These are phyloP conservation scores for Thymus quinquecostatus DNA, from an alignment of 257 asterid species.

Conservation along the genomic window DNA sequence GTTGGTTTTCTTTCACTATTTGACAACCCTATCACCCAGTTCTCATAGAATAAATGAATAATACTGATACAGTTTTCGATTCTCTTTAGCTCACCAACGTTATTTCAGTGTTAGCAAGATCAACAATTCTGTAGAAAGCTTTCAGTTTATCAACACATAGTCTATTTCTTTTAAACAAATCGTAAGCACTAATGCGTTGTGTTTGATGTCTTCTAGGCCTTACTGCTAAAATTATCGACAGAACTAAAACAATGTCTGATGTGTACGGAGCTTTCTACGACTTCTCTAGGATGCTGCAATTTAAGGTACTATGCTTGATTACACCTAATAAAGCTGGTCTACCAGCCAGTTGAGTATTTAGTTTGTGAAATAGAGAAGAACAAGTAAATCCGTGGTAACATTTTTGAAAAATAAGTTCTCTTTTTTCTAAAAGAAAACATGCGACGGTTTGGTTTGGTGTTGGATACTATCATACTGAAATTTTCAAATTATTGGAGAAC, in stretches of 20 bases:
- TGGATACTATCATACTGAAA: not conserved
- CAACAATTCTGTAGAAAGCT: conserved; percentile 8
- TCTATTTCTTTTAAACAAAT: conserved; percentile 5
- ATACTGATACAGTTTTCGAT: not conserved
- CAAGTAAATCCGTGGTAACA: not conserved
- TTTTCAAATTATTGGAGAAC: not conserved
- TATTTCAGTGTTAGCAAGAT: conserved; percentile 10
- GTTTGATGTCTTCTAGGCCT: conserved; percentile 59
- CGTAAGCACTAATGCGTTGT: conserved; percentile 25
- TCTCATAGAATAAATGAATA: not conserved
- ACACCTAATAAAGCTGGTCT: conserved; percentile 5
- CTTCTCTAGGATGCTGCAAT: conserved; percentile 81
- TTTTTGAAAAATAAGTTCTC: not conserved
- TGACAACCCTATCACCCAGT: conserved; percentile 1
- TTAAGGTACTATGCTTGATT: conserved; percentile 64
- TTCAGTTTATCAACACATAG: not conserved
- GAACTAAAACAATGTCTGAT: conserved; percentile 77
- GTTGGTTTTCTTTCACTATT: conserved; percentile 3
- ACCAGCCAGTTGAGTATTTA: not conserved
- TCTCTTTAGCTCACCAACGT: not conserved
- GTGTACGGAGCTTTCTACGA: conserved; percentile 94
- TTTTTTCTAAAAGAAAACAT: not conserved
- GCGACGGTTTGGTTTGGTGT: not conserved
- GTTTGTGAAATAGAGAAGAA: conserved; percentile 10
- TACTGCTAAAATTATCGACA: conserved; percentile 83